Conservation (phyloP, 177 flowering plant species). For the Tripterygium wilfordii region DNA sequence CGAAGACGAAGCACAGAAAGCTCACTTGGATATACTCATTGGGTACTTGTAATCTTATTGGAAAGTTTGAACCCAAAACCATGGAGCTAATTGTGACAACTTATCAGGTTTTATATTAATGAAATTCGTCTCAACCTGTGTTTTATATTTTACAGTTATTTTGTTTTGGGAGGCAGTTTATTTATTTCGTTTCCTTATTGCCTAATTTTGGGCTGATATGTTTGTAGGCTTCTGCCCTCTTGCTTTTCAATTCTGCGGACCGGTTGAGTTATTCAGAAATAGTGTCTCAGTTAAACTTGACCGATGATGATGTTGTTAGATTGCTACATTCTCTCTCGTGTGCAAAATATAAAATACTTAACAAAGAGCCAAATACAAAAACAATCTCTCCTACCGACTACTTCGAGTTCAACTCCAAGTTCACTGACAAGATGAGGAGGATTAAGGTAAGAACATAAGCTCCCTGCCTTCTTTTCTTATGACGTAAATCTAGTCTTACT, state of each 20-base stretch:
- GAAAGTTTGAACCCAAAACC: conserved; percentile 79
- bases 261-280: conserved; percentile 73
- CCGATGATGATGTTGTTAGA: conserved; percentile 1
- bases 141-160: neutral
- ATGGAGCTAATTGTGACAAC: conserved; percentile 89
- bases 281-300: conserved; percentile 2
- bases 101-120: conserved; percentile 53
- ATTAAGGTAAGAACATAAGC: conserved; percentile 50
- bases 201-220: neutral
- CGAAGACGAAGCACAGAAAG: conserved; percentile 84
- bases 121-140: neutral
- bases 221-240: conserved; percentile 68
- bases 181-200: neutral
- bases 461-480: neutral
- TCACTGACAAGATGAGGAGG: conserved; percentile 88
- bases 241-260: conserved; percentile 76
- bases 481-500: neutral
- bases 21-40: conserved; percentile 93
- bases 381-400: conserved; percentile 60
- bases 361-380: conserved; percentile 76
- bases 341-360: conserved; percentile 81
- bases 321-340: conserved; percentile 65
- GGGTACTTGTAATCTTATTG: conserved; percentile 84
- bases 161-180: neutral
- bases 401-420: conserved; percentile 82